Base-by-base conservation (phyloP, 306 rosid genomes). In the Vicia faba region DNA sequence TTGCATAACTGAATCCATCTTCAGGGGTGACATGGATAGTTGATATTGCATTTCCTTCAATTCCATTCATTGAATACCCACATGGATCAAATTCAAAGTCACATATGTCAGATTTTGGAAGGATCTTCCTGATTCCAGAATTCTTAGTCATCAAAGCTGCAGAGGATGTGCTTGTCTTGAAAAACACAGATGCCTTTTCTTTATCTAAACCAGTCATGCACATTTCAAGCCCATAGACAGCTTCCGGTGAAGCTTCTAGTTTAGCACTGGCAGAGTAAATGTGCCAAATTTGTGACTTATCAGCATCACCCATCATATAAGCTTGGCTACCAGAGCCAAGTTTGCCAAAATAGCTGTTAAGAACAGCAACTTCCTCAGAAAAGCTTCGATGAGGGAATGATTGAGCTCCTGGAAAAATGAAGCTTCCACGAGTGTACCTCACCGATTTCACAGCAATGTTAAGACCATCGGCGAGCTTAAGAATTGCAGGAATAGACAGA, bases 61-160 rank as follows among this genome's bases (percentile, higher is more conserved):
- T 84, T 4, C 86, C 86, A 58, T 93, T 93, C 99, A 93, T 93
- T 5, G 99, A 93, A 70, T 90, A 93, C 0, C 99, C 99, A 54
- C 99, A 93, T 0, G 99, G 99, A 9, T 93, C 97, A 40, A 93
- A 93, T 74, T 93, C 97, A 33, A 88, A 93, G 48, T 93, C 99
- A 1, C 96, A 90, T 31, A 93, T 82, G 8, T 89, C 81, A 53
- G 98, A 92, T 25, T 86, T 55, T 0, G 96, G 96, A 38, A 92
- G 91, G 57, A 92, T 86, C 66, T 86, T 81, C 67, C 89, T 73
- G 68, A 92, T 89, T 35, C 96, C 96, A n/a, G 96, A 87, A 7
- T 81, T 77, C 31, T 75, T 60, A 0, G 96, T 92, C 98, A 92
- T 87, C 9, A 3, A 62, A 54, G 81, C 76, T 2, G 96, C 88